Base-by-base conservation (phyloP, 345 rosid genomes). In the Bruguiera gymnorhiza region DNA sequence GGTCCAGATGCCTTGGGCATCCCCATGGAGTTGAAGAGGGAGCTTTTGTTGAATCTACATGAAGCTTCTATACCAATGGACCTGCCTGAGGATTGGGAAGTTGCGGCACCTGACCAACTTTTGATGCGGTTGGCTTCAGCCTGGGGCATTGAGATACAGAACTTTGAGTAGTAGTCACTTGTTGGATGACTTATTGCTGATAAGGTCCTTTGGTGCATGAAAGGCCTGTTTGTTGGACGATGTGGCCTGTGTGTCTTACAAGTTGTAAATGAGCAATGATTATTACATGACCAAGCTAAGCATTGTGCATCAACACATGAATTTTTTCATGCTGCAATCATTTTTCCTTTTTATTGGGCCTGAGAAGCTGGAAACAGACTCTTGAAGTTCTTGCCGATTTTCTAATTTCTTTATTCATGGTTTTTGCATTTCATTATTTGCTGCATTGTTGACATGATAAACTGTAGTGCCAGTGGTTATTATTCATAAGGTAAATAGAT, bases 1-100 rank as follows among this genome's bases (percentile, higher is more conserved):
- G 99, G 98, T 74, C 83, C 90, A 10, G 85, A 87, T 68, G 81
- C 82, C 6, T 62, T 90, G 68, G 89, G 81, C 60, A 76, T 92
- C 73, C 91, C 96, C 50, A 73, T 86, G 91, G 96, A 89, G 51
- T 62, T 89, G 86, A 96, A 89, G 90, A 90, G 84, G 66, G 98
- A 92, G 58, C 80, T 96, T 26, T 72, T 96, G 73, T 71, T 85
- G 80, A 92, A 86, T 71, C 82, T 96, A 62, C 87, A 90, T 37
- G 98, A 96, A 70, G 88, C 90, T 8, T 86, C 89, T 31, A 81
- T 88, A 0, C 65, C 90, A 18, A 82, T 88, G 74, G 98, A 87
- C 62, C 88, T 84, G 21, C 88, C 97, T 6, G 96, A 96, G 62
- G 98, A 96, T 51, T 92, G 99, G 99, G 97, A 96, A 81, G 97